Conservation (phyloP, 495 filamentous ascomycete species). For the Penicillium lividum region DNA sequence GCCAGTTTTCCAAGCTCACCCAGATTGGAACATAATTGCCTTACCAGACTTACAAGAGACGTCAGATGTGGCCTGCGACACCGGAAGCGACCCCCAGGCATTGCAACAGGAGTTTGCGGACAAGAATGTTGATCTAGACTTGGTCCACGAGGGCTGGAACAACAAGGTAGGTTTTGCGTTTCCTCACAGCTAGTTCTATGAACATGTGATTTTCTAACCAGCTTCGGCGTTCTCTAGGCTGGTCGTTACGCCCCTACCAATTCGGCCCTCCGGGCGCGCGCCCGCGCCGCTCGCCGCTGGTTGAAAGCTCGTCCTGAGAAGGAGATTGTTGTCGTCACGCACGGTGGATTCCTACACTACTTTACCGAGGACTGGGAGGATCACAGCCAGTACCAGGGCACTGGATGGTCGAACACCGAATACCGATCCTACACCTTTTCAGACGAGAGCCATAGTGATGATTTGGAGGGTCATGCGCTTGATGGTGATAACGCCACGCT, state of each 20-base stretch:
- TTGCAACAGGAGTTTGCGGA: conserved; percentile 65
- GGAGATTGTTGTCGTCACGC: conserved; percentile 71
- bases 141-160: conserved; percentile 68
- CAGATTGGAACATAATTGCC: conserved; percentile 60
- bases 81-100: conserved; percentile 56
- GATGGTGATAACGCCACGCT: conserved; percentile 60
- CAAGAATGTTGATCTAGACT: conserved; percentile 61
- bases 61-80: conserved; percentile 75
- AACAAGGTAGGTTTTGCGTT: conserved; percentile 50
- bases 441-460: conserved; percentile 38
- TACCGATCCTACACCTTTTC: conserved; percentile 73
- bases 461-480: conserved; percentile 40
- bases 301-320: conserved; percentile 57
- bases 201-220: not conserved
- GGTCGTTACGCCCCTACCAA: conserved; percentile 61
- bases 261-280: conserved; percentile 60
- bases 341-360: conserved; percentile 73
- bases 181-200: not conserved
- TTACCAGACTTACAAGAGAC: conserved; percentile 84
- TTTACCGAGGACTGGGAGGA: conserved; percentile 83
- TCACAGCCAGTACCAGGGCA: conserved; percentile 58
- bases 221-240: conserved; percentile 11
- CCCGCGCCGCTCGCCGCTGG: conserved; percentile 65
- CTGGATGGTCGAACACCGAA: conserved; percentile 85
- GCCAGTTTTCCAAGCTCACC: conserved; percentile 47